Evolutionary conservation across 371 early-diverging fungal species (phyloP).

Genomic region (Nematocida ausubeli): DNA sequence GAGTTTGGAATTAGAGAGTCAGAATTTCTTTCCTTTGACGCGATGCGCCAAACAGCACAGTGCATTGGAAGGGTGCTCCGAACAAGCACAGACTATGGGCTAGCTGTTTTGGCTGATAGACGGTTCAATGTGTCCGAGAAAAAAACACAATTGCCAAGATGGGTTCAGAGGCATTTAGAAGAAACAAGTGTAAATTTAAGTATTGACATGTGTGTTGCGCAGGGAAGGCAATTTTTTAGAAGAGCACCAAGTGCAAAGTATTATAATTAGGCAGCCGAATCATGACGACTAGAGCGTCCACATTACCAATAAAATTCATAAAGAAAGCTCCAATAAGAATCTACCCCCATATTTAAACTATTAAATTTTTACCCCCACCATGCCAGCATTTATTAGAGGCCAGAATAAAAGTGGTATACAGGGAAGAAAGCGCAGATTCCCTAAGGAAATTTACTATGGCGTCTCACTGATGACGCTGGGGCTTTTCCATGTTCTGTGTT

Average conservation of each 20-base stretch:
- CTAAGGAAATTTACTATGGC: slow-evolving; percentile 69
- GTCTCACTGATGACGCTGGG: slow-evolving; percentile 58
- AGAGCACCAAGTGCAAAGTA: slow-evolving; percentile 73
- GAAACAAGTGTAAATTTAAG: slow-evolving; percentile 84
- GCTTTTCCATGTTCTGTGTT: slow-evolving; percentile 56
- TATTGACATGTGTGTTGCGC: slow-evolving; percentile 91
- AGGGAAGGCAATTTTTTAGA: slow-evolving; percentile 84
- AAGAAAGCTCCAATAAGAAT: not conserved
- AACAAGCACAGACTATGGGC: slow-evolving; percentile 94
- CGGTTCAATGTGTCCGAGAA: slow-evolving; percentile 88
- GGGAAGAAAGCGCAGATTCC: slow-evolving; percentile 71
- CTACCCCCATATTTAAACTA: not conserved
- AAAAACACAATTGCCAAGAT: slow-evolving; percentile 87
- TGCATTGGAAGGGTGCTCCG: slow-evolving; percentile 89
- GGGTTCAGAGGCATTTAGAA: slow-evolving; percentile 85
- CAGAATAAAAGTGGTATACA: not conserved
- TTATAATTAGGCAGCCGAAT: slow-evolving; percentile 27
- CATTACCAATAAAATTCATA: not conserved
- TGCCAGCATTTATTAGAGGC: slow-evolving; percentile 24
- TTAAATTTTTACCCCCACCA: slow-evolving; percentile 53
- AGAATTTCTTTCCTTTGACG: slow-evolving; percentile 97
- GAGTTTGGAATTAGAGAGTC: slow-evolving; percentile 86
- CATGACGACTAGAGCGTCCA: too few species aligned
- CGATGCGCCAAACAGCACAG: slow-evolving; percentile 97
- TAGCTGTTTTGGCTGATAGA: slow-evolving; percentile 98